Base-by-base conservation (phyloP, 306 rosid genomes). In the Glycyrrhiza uralensis region DNA sequence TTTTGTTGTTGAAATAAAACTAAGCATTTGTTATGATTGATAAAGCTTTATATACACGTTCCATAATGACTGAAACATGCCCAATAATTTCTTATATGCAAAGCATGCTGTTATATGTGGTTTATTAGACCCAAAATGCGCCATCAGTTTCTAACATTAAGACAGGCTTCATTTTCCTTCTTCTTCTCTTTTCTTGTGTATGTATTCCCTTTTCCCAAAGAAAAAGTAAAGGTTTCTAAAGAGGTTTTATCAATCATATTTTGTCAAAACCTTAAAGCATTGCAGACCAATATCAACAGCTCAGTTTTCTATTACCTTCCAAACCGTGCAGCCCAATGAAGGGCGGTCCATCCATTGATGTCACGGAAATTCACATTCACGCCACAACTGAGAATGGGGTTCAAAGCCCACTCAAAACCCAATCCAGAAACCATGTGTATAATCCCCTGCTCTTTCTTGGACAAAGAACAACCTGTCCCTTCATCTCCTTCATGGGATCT, bases 311-410 rank as follows among this genome's bases (percentile, higher is more conserved):
- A 64, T 78, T 87, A 95, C 99, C 99, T 95, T 80, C 97, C 99
- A 72, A 89, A 89, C 59, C 83, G 87, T 51, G 97, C 96, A 17
- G 99, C 97, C 97, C 97, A 95, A 51, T 95, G 99, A 35, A 95
- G 88, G 66, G 99, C 97, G 23, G 96, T 91, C 93, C 91, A 84
- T 28, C 99, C 99, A 15, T 67, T 95, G 69, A 95, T 88, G 84
- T 95, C 99, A 17, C 99, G 97, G 83, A 95, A 95, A 76, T 95
- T 89, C 79, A 95, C 73, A 84, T 76, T 84, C 71, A 91, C 89
- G 15, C 97, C 96, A 63, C 65, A 81, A 75, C 80, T 78, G 68
- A 95, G 96, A 73, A 91, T 84, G 22, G 92, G 91, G 77, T 60
- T 87, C 80, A 95, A 72, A 68, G 99, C 97, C 99, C 99, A 95